Conservation (phyloP, 78 protist genomes). For the Dictyostelium brefeldianum region DNA sequence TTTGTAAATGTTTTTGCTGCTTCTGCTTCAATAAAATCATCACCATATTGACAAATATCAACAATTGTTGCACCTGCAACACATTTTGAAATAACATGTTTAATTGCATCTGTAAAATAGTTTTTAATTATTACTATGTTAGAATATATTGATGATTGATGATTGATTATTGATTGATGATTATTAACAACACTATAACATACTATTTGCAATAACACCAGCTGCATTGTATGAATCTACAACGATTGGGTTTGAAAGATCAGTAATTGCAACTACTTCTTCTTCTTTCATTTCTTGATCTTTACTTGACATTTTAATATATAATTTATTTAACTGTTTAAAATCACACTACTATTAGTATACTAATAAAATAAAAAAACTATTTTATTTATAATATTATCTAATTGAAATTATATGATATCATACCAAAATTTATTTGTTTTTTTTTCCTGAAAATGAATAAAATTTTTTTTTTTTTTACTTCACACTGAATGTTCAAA, state of each 20-base stretch:
- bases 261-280: slow-evolving; percentile 28
- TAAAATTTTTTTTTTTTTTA: too few species aligned
- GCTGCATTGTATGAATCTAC: slow-evolving; percentile 62
- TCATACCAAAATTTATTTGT: too few species aligned
- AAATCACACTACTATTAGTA: background rate
- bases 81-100: slow-evolving; percentile 65
- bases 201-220: slow-evolving; percentile 64
- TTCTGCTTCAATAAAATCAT: slow-evolving; percentile 48
- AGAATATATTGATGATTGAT: background rate
- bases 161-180: background rate
- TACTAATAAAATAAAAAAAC: background rate
- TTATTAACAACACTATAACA: background rate
- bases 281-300: background rate
- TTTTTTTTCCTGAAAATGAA: background rate
- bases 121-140: background rate
- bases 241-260: slow-evolving; percentile 63
- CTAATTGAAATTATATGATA: too few species aligned
- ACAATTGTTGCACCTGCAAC: slow-evolving; percentile 28
- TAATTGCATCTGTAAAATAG: slow-evolving; percentile 34
- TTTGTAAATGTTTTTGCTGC: slow-evolving; percentile 42
- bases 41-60: slow-evolving; percentile 72
- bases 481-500: background rate
- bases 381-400: background rate
- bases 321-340: background rate
- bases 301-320: slow-evolving; percentile 24